phyloP scores from a whole-genome alignment of 257 asterid genomes.

The Solanum virginianum region DNA sequence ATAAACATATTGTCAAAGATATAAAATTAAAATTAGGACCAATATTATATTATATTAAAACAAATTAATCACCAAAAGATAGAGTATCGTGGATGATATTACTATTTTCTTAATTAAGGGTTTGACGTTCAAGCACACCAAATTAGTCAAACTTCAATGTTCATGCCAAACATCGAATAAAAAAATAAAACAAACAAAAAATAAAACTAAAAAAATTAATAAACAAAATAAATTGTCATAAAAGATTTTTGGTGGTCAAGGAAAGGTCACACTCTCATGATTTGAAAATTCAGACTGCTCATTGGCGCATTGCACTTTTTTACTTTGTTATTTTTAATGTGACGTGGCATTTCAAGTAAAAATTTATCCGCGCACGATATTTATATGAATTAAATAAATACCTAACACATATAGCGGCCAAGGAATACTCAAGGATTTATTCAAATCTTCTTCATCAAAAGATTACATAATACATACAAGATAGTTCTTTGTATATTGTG shows the following conservation, averaged over 20 bases:
- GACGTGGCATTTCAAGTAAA: not conserved
- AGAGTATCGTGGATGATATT: no score
- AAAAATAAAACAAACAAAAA: no score
- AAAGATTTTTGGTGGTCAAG: not conserved
- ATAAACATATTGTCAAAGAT: not conserved
- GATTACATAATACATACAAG: not conserved
- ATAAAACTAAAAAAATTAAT: no score
- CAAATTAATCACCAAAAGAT: not conserved
- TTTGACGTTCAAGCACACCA: rapidly evolving
- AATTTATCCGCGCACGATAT: not conserved
- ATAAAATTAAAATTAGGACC: not conserved
- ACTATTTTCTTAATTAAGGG: no score
- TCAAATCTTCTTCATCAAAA: not conserved
- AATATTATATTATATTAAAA: not conserved
- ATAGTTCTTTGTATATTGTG: no score
- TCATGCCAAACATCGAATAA: rapidly evolving
- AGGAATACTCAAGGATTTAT: not conserved
- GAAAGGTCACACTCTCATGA: not conserved
- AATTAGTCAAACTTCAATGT: no score
- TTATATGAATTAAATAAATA: not conserved
- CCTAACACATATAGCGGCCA: not conserved
- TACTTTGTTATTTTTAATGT: not conserved
- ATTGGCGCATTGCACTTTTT: not conserved
- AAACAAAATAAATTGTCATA: not conserved
- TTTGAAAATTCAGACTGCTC: not conserved